A percentile compares a stretch with the other conserved stretches of the same genome.
These are phyloP conservation scores for Orbilia blumenaviensis DNA, from an alignment of 2,329 filamentous ascomycete genomes.

Conservation along the genomic window DNA sequence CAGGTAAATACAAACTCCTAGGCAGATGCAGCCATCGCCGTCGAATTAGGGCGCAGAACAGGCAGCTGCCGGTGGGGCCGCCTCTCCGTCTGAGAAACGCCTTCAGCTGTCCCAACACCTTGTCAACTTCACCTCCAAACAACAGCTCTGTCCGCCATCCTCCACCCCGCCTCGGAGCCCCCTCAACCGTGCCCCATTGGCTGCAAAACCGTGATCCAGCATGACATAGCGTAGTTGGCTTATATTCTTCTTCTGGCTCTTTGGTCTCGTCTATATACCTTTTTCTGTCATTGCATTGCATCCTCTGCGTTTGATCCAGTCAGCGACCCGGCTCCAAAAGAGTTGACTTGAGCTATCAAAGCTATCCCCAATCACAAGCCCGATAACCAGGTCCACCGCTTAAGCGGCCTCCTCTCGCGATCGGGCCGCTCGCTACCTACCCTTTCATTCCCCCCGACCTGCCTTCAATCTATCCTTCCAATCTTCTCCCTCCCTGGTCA, in stretches of 20 bases:
- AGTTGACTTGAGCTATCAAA: neutral
- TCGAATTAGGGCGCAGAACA: slow-evolving; percentile 3
- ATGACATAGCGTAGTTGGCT: slow-evolving; percentile 26
- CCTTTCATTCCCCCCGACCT: neutral
- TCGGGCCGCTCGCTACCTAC: slow-evolving; percentile 2
- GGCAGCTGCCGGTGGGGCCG: neutral
- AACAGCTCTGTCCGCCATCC: slow-evolving; percentile 16
- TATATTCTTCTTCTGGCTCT: slow-evolving; percentile 4
- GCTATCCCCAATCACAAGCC: slow-evolving; percentile 12
- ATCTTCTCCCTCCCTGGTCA: neutral
- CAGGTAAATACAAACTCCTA: neutral
- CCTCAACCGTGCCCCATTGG: slow-evolving; percentile 40
- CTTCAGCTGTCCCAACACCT: slow-evolving; percentile 45
- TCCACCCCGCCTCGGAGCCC: slow-evolving; percentile 34
- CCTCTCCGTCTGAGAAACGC: neutral
- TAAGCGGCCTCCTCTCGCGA: slow-evolving; percentile 20
- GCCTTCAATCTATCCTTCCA: neutral
- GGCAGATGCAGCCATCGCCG: neutral
- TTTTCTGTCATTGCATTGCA: slow-evolving; percentile 19
- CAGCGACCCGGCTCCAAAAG: too few relatives aligned
- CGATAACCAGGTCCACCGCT: neutral
- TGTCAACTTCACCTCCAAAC: slow-evolving; percentile 33
- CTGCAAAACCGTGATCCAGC: slow-evolving; percentile 24
- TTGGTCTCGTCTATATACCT: slow-evolving; percentile 7
- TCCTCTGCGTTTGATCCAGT: slow-evolving; percentile 3